A percentile compares a stretch with the other conserved stretches of the same genome.
Conservation (phyloP, 768 basidiomycete species). For the Suillus weaverae region DNA sequence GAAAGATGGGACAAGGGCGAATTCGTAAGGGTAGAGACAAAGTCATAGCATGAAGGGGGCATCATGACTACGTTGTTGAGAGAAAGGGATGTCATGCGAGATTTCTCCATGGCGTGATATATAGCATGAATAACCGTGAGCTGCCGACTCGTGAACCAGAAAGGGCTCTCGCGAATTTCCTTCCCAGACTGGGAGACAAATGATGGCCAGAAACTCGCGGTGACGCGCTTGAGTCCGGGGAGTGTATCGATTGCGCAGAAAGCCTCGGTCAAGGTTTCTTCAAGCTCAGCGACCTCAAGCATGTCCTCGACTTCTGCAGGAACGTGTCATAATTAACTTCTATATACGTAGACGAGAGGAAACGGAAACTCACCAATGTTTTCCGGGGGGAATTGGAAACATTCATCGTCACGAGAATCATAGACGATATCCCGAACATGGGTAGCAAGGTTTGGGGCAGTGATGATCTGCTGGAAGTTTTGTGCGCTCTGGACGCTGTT, state of each 20-base stretch:
- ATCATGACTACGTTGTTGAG: conserved; percentile 27
- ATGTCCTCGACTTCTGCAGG: conserved; percentile 22
- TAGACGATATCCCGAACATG: conserved; percentile 30
- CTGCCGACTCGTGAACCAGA: conserved; percentile 33
- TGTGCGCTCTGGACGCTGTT: conserved; percentile 30
- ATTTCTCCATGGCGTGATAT: conserved; percentile 23
- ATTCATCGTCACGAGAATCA: conserved; percentile 26
- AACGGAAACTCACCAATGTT: conserved; percentile 13
- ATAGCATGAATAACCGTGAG: conserved; percentile 24
- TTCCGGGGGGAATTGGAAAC: conserved; percentile 23
- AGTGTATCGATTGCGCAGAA: conserved; percentile 23
- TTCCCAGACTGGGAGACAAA: conserved; percentile 24
- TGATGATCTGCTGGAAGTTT: conserved; percentile 22
- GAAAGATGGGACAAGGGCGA: conserved; percentile 32
- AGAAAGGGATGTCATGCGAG: conserved; percentile 20
- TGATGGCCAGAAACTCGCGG: conserved; percentile 33
- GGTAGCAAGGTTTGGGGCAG: conserved; percentile 22
- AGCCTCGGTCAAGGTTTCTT: conserved; percentile 28
- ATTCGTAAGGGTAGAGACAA: conserved; percentile 24
- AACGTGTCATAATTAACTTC: conserved; percentile 5
- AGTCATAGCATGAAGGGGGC: conserved; percentile 28
- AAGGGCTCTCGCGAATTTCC: conserved; percentile 29
- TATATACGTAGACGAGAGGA: background rate
- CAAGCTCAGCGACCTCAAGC: conserved; percentile 33
- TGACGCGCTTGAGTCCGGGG: conserved; percentile 20